Evolutionary conservation across 176 grass and related monocot species (phyloP).

Genomic region (Rhynchospora pubera): DNA sequence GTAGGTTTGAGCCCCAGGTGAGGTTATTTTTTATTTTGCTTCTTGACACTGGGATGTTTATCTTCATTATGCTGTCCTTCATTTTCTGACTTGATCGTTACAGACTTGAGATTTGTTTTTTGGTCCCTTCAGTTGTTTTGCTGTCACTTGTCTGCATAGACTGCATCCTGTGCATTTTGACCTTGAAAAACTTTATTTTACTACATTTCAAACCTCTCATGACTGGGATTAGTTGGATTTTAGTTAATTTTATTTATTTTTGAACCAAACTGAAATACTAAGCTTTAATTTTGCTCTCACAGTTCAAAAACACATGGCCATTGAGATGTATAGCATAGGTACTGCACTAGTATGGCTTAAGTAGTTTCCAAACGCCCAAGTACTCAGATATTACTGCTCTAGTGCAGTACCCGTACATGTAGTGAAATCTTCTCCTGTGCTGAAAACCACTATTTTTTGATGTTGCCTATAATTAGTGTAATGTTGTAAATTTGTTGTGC

Average conservation of each 20-base stretch:
- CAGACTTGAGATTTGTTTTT: too few relatives aligned
- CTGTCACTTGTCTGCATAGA: background rate
- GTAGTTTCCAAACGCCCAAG: background rate
- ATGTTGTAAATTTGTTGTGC: background rate
- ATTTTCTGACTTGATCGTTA: background rate
- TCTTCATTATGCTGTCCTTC: background rate
- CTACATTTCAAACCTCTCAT: background rate
- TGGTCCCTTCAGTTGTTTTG: background rate
- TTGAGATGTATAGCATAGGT: background rate
- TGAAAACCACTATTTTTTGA: background rate
- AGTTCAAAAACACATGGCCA: background rate
- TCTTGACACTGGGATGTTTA: background rate
- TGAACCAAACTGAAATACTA: background rate
- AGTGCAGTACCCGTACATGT: background rate
- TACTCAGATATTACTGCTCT: background rate
- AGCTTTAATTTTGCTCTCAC: background rate
- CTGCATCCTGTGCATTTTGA: background rate
- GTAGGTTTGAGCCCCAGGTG: constrained; percentile 77
- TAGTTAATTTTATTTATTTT: background rate
- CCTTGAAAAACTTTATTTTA: background rate
- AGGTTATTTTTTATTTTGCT: constrained; percentile 40
- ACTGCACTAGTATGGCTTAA: background rate
- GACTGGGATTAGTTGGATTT: background rate
- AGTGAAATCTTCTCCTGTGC: background rate
- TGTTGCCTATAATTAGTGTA: background rate